These are phyloP conservation scores for Picea abies DNA, from an alignment of 83 land plant species.

Conservation along the genomic window DNA sequence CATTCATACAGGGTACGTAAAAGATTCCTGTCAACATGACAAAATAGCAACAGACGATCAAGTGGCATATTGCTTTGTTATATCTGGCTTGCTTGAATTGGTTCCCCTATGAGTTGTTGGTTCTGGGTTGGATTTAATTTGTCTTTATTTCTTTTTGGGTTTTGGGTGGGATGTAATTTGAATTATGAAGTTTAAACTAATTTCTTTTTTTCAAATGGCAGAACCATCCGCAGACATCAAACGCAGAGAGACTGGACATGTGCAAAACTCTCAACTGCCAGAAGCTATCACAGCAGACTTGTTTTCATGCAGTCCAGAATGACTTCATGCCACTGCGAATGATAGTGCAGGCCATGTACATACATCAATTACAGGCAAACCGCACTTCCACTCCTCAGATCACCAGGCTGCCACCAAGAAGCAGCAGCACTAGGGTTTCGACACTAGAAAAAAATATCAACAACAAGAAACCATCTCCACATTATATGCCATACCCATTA, in stretches of 20 bases:
- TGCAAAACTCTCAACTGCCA: slow-evolving; percentile 17
- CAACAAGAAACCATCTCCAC: background rate
- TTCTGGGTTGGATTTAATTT: no score
- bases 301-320: slow-evolving; percentile 13
- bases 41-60: no score
- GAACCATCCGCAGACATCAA: slow-evolving; percentile 11
- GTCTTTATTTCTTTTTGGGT: no score
- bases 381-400: background rate
- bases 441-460: background rate
- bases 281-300: slow-evolving; percentile 6
- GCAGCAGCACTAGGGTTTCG: background rate
- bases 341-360: slow-evolving; percentile 14
- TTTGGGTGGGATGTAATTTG: no score
- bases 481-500: no score
- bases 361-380: slow-evolving; percentile 8
- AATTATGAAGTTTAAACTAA: no score
- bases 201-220: background rate
- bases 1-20: no score
- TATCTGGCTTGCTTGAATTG: no score
- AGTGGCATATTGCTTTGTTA: no score
- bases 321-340: slow-evolving; percentile 18
- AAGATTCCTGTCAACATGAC: no score
- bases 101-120: no score
- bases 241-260: background rate
- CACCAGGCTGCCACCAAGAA: background rate